A percentile compares a stretch with the other conserved stretches of the same genome.
These are phyloP conservation scores for Fraxinus xanthoxyloides DNA, from an alignment of 305 asterid species.

Conservation along the genomic window DNA sequence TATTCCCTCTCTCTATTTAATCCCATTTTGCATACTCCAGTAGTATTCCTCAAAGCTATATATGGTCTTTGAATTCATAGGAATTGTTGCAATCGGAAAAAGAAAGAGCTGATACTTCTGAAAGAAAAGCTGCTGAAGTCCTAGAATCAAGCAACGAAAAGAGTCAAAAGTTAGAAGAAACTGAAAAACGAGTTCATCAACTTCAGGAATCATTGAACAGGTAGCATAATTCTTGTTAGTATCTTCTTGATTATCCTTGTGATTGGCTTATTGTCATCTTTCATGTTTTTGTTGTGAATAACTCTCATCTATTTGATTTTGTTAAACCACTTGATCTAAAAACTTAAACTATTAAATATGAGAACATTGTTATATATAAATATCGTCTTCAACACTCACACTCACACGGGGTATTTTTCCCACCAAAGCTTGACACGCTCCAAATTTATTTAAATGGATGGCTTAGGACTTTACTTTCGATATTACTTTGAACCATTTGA, in stretches of 20 bases:
- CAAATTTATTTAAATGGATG: background rate
- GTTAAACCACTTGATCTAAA: background rate
- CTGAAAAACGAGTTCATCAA: slow-evolving; percentile 72
- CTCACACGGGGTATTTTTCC: background rate
- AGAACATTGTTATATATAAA: background rate
- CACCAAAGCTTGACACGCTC: background rate
- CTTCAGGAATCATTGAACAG: slow-evolving; percentile 92
- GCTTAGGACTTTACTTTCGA: background rate
- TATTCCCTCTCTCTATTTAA: background rate
- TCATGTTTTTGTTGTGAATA: slow-evolving; percentile 8
- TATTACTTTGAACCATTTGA: no score
- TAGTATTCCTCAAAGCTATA: background rate
- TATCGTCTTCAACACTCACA: background rate
- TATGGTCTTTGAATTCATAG: slow-evolving; percentile 37
- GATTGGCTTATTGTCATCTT: slow-evolving; percentile 3
- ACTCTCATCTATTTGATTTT: background rate
- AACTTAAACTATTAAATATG: background rate
- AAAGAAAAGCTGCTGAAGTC: slow-evolving; percentile 63
- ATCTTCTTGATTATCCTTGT: background rate
- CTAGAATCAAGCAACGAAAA: slow-evolving; percentile 63
- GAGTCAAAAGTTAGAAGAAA: slow-evolving; percentile 80
- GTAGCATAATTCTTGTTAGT: slow-evolving; percentile 41
- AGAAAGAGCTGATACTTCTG: slow-evolving; percentile 77
- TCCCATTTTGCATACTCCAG: background rate
- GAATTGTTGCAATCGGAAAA: slow-evolving; percentile 59